Percentiles rank a stretch among this genome's conserved stretches.
These are phyloP conservation scores for Hypomyces rosellus DNA, from an alignment of 2,329 filamentous ascomycete genomes.

Conservation along the genomic window DNA sequence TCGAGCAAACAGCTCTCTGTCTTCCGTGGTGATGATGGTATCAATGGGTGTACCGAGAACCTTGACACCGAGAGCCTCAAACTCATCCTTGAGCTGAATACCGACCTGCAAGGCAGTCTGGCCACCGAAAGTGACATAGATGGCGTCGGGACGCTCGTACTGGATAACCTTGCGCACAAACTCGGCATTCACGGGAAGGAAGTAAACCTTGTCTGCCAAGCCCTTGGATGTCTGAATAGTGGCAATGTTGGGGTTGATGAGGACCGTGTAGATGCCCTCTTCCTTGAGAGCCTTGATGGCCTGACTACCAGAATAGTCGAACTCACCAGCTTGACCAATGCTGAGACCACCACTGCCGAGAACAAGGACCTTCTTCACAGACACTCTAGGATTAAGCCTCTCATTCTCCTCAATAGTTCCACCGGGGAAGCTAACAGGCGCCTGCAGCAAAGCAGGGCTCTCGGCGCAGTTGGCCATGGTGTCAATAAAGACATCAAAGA, in stretches of 20 bases:
- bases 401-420: slow-evolving; percentile 75
- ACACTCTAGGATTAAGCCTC: slow-evolving; percentile 67
- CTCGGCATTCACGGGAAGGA: slow-evolving; percentile 91
- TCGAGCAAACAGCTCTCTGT: slow-evolving; percentile 92
- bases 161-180: slow-evolving; percentile 97
- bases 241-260: slow-evolving; percentile 99
- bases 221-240: slow-evolving; percentile 99
- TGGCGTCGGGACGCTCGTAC: slow-evolving; percentile 89
- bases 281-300: slow-evolving; percentile 98
- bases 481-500: slow-evolving; percentile 94
- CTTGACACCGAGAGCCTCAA: slow-evolving; percentile 83
- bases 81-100: slow-evolving; percentile 96
- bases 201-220: slow-evolving; percentile 97
- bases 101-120: slow-evolving; percentile 96
- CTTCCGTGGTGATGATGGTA: slow-evolving; percentile 97
- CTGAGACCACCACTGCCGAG: slow-evolving; percentile 91
- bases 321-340: slow-evolving; percentile 97
- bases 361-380: slow-evolving; percentile 90
- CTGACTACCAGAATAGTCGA: slow-evolving; percentile 97
- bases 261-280: slow-evolving; percentile 93
- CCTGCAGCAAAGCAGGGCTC: slow-evolving; percentile 59
- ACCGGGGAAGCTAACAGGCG: slow-evolving; percentile 81
- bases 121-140: slow-evolving; percentile 96
- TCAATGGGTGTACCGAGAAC: slow-evolving; percentile 95
- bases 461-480: slow-evolving; percentile 68